A percentile compares a stretch with the other conserved stretches of the same genome.
phyloP scores from a whole-genome alignment of 73 alveolate genomes.

The Blepharisma japonicum region DNA sequence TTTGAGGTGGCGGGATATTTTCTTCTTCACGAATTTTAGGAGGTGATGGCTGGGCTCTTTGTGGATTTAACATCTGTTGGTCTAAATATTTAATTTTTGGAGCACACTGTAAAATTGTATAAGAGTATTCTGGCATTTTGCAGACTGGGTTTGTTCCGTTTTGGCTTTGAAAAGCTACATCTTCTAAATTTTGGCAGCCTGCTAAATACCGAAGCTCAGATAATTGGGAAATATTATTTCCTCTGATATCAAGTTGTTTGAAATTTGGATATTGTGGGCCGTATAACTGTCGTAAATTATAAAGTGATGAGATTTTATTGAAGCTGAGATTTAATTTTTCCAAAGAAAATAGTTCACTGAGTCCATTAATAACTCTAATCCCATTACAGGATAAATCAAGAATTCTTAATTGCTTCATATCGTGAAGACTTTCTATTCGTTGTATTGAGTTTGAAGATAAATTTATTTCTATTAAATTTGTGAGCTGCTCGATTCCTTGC shows the following conservation, averaged over 20 bases:
- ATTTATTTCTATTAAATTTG: conserved; percentile 9
- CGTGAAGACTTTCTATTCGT: conserved; percentile 20
- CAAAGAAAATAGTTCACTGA: neutral
- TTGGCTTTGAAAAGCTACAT: conserved; percentile 8
- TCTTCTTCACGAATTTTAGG: neutral
- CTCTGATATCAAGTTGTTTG: neutral
- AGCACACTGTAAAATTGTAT: neutral
- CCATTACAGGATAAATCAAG: neutral
- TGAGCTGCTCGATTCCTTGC: conserved; percentile 8
- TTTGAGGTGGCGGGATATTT: too few species aligned
- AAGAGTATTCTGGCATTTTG: neutral
- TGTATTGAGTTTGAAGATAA: conserved; percentile 28
- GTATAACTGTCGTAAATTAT: neutral
- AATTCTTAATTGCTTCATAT: neutral
- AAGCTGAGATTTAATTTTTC: conserved; percentile 11
- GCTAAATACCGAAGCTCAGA: conserved; percentile 1
- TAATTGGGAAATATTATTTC: neutral
- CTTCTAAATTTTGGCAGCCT: conserved; percentile 5
- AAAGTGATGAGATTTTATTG: conserved; percentile 12
- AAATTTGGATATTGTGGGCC: conserved; percentile 25
- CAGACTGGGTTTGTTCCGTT: conserved; percentile 17
- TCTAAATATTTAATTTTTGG: conserved; percentile 17
- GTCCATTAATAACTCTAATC: conserved; percentile 11
- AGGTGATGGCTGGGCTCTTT: too few species aligned
- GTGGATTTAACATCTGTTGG: neutral